Evolutionary conservation across 495 filamentous ascomycete genomes (phyloP).

Genomic region (Umbilicaria muhlenbergii): DNA sequence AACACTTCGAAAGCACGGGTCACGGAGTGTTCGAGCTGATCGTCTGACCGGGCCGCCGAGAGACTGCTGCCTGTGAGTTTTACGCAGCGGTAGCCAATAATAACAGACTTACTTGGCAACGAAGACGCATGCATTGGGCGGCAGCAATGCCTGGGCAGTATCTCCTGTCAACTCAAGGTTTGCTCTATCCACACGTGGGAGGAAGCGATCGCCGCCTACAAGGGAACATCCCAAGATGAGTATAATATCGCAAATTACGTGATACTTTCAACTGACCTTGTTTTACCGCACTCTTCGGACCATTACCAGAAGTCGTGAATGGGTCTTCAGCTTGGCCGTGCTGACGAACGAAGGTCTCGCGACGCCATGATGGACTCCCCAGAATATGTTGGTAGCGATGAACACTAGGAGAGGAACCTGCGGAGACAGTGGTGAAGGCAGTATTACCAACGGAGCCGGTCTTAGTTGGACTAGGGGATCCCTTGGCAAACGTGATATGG

Average conservation of each 20-base stretch:
- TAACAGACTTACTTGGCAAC: conserved; percentile 42
- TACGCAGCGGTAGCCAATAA: neutral
- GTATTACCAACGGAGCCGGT: neutral
- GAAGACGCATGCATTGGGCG: conserved; percentile 41
- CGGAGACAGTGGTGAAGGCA: neutral
- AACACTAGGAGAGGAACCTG: conserved; percentile 2
- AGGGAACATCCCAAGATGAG: too few relatives aligned
- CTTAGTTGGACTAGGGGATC: conserved; percentile 4
- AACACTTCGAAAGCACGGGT: conserved; percentile 32
- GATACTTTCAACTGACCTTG: too few relatives aligned
- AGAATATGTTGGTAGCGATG: neutral
- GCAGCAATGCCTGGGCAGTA: conserved; percentile 42
- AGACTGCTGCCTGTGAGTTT: conserved; percentile 12
- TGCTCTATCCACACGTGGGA: conserved; percentile 11
- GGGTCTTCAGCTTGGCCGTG: conserved; percentile 8
- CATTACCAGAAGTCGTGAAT: conserved; percentile 4
- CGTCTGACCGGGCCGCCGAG: conserved; percentile 27
- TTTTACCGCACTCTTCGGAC: neutral
- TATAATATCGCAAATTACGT: too few relatives aligned
- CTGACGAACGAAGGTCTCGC: conserved; percentile 1
- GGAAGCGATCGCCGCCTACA: neutral
- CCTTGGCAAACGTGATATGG: neutral
- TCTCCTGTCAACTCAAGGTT: conserved; percentile 17
- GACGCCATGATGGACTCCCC: conserved; percentile 5
- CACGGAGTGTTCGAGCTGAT: conserved; percentile 34